A percentile compares a stretch with the other conserved stretches of the same genome.
These are phyloP conservation scores for Xylariaceae sp. DNA, from an alignment of 2,329 filamentous ascomycete species.

Conservation along the genomic window DNA sequence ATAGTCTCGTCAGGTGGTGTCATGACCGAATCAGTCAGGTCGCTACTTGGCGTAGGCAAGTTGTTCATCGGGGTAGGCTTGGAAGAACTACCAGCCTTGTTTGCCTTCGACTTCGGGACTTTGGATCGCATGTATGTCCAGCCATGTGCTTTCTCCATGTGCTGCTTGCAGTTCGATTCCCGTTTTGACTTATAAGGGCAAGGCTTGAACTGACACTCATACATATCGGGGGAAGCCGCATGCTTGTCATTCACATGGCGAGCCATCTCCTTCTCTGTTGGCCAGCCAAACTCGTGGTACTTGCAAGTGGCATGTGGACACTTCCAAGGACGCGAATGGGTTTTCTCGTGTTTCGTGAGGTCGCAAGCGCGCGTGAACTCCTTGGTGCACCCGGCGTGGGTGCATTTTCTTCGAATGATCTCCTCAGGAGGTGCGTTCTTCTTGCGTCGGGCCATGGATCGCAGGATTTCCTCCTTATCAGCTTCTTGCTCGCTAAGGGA, in stretches of 20 bases:
- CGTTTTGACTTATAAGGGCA: conserved; percentile 95
- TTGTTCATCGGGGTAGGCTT: conserved; percentile 56
- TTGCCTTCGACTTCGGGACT: conserved; percentile 64
- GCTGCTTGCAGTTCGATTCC: conserved; percentile 95
- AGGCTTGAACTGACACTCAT: conserved; percentile 72
- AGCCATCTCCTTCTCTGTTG: conserved; percentile 95
- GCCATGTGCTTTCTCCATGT: conserved; percentile 95
- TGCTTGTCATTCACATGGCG: conserved; percentile 97
- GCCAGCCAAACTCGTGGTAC: conserved; percentile 85
- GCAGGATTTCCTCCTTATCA: conserved; percentile 76
- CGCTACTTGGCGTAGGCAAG: conserved; percentile 58
- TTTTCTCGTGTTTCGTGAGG: conserved; percentile 96
- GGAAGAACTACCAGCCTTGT: conserved; percentile 43
- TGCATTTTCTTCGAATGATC: conserved; percentile 72
- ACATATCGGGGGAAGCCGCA: conserved; percentile 71
- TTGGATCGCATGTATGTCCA: conserved; percentile 91
- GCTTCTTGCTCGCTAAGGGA: conserved; percentile 64
- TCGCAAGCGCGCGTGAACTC: conserved; percentile 97
- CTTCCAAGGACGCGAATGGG: conserved; percentile 94
- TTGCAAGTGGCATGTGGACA: conserved; percentile 79
- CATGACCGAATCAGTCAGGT: conserved; percentile 48
- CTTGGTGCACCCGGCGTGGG: conserved; percentile 72
- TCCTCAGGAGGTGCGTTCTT: conserved; percentile 86
- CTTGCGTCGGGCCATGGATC: conserved; percentile 93
- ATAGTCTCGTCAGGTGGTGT: conserved; percentile 53